Evolutionary conservation across 2,329 filamentous ascomycete species (phyloP).

Genomic region (Neofusicoccum cordaticola): DNA sequence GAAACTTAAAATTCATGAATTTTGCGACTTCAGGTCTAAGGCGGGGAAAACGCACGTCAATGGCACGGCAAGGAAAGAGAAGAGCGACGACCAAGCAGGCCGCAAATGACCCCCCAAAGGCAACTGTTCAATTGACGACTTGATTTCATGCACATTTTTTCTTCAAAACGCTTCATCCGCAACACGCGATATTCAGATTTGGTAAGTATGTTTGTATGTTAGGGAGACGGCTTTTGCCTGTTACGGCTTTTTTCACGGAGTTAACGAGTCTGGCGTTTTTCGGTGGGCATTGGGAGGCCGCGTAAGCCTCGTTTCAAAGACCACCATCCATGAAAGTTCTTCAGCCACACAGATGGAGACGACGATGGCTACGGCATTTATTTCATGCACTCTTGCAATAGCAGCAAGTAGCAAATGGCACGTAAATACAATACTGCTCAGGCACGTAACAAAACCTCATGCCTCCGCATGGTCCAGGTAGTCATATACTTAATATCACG

Average conservation of each 20-base stretch:
- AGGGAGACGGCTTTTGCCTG: background rate
- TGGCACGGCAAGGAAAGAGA: background rate
- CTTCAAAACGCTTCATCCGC: background rate
- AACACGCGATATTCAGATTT: background rate
- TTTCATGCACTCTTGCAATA: background rate
- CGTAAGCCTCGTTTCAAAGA: constrained; percentile 10
- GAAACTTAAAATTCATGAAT: background rate
- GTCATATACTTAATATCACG: background rate
- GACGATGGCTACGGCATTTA: background rate
- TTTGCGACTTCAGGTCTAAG: background rate
- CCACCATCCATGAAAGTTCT: background rate
- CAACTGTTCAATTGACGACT: constrained; percentile 3
- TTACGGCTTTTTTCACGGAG: constrained; percentile 4
- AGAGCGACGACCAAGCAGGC: background rate
- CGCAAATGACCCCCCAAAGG: background rate
- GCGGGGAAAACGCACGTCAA: background rate
- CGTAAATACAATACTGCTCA: background rate
- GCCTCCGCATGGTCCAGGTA: background rate
- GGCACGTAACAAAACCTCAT: no score
- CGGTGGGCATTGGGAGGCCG: background rate
- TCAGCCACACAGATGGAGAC: background rate
- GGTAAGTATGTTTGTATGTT: constrained; percentile 1
- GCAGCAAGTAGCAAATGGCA: constrained; percentile 1
- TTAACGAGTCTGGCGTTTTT: constrained; percentile 5
- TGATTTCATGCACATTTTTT: background rate